Evolutionary conservation across 129 eudicot genomes (phyloP).

Genomic region (Centella asiatica): DNA sequence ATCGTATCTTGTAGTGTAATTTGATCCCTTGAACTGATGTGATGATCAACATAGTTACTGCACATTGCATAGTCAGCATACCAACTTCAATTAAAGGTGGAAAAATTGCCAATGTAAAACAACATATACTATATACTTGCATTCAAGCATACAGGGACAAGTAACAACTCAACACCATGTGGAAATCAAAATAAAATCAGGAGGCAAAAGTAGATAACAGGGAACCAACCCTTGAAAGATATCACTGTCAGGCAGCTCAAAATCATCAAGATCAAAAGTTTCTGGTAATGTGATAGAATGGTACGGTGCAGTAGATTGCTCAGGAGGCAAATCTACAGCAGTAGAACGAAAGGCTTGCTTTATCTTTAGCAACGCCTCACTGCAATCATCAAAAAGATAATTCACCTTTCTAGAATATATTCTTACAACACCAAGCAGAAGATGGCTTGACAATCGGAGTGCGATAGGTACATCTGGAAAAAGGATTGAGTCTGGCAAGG

Average conservation of each 20-base stretch:
- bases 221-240: slow-evolving; percentile 66
- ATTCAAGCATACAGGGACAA: too few species aligned
- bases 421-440: slow-evolving; percentile 96
- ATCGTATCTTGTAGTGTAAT: slow-evolving; percentile 94
- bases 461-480: slow-evolving; percentile 97
- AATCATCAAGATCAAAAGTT: slow-evolving; percentile 94
- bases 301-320: slow-evolving; percentile 91
- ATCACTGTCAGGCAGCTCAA: slow-evolving; percentile 93
- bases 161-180: too few species aligned
- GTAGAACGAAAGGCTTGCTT: slow-evolving; percentile 95
- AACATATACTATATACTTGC: background rate
- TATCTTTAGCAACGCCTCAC: slow-evolving; percentile 88
- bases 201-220: background rate
- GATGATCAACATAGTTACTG: slow-evolving; percentile 96
- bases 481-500: slow-evolving; percentile 73
- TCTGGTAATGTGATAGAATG: slow-evolving; percentile 95
- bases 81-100: slow-evolving; percentile 18
- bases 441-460: slow-evolving; percentile 95
- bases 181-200: too few species aligned
- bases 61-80: slow-evolving; percentile 21
- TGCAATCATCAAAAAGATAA: slow-evolving; percentile 95
- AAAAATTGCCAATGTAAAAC: slow-evolving; percentile 1
- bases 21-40: slow-evolving; percentile 91
- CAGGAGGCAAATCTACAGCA: slow-evolving; percentile 95
- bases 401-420: slow-evolving; percentile 85